A percentile compares a stretch with the other conserved stretches of the same genome.
These are phyloP conservation scores for Xylariaceae sp. DNA, from an alignment of 2,329 filamentous ascomycete genomes.

Conservation along the genomic window DNA sequence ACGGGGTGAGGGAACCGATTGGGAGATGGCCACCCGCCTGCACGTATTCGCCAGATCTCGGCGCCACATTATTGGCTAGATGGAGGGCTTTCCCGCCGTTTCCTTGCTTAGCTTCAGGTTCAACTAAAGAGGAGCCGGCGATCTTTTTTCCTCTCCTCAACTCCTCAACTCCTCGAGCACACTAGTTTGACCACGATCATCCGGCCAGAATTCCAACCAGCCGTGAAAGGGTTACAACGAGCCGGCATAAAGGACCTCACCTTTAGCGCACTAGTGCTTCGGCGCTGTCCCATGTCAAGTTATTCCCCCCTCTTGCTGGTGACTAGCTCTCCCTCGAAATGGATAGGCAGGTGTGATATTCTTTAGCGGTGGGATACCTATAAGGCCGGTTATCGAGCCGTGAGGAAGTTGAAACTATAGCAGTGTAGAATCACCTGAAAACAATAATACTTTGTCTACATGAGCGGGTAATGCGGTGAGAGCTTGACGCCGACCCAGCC, in stretches of 20 bases:
- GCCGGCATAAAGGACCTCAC: constrained; percentile 25
- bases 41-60: constrained; percentile 25
- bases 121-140: constrained; percentile 12
- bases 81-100: constrained; percentile 31
- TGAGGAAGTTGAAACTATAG: constrained; percentile 20
- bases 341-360: constrained; percentile 29
- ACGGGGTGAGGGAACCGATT: constrained; percentile 34
- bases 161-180: neutral
- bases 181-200: constrained; percentile 28
- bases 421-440: no score
- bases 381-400: constrained; percentile 25
- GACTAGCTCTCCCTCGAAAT: neutral
- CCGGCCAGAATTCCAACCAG: constrained; percentile 35
- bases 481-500: constrained; percentile 34
- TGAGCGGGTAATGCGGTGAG: constrained; percentile 26
- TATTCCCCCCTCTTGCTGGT: neutral
- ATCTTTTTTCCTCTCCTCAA: constrained; percentile 26
- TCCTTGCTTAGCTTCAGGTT: constrained; percentile 30
- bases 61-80: constrained; percentile 31
- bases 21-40: constrained; percentile 30
- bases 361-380: neutral
- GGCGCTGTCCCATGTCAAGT: constrained; percentile 6
- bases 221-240: constrained; percentile 37
- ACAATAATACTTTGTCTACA: constrained; percentile 10
- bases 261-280: constrained; percentile 28